These are phyloP conservation scores for Morella rubra DNA, from an alignment of 306 rosid species.

Conservation along the genomic window DNA sequence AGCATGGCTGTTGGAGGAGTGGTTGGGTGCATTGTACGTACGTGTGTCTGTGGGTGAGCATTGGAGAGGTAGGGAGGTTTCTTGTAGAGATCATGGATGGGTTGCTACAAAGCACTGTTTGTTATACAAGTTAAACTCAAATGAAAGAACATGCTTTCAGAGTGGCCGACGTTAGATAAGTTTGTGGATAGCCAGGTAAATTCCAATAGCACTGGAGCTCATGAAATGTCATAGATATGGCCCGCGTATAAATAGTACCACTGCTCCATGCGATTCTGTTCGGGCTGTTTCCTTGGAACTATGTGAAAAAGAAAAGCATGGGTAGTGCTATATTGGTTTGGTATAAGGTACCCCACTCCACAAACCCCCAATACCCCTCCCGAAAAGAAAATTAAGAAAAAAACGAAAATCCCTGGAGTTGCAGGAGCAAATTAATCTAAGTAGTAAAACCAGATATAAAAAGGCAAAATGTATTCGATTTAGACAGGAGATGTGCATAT, in stretches of 20 bases:
- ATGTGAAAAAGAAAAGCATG: conserved; percentile 33
- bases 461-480: no score
- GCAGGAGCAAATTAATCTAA: no score
- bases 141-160: conserved; percentile 47
- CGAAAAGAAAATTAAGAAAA: no score
- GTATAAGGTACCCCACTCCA: no score
- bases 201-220: conserved; percentile 30
- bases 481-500: no score
- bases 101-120: conserved; percentile 17
- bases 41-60: conserved; percentile 17
- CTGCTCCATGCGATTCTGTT: conserved; percentile 62
- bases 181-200: conserved; percentile 4
- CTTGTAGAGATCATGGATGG: not conserved
- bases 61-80: conserved; percentile 23
- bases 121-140: conserved; percentile 33
- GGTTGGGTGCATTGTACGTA: conserved; percentile 22
- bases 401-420: no score
- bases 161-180: conserved; percentile 40
- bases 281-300: conserved; percentile 66
- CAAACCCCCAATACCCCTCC: no score
- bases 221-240: conserved; percentile 35
- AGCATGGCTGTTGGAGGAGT: conserved; percentile 32
- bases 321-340: not conserved
- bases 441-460: no score
- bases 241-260: conserved; percentile 55